Conservation (phyloP, 2,329 filamentous ascomycete genomes). For the Aspergillus sp. region DNA sequence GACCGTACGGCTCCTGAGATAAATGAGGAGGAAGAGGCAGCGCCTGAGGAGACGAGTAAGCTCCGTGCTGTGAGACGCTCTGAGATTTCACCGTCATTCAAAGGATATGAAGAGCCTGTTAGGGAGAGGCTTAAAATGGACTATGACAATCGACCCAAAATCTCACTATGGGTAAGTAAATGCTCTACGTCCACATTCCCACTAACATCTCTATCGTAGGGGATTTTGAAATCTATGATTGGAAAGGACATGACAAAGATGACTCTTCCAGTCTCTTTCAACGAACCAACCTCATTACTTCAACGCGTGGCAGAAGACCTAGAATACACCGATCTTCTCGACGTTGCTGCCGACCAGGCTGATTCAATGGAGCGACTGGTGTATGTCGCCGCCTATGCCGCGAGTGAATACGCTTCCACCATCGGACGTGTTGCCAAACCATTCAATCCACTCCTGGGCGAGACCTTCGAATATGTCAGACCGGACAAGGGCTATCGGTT, state of each 20-base stretch:
- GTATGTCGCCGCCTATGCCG: constrained; percentile 93
- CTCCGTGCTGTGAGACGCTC: constrained; percentile 50
- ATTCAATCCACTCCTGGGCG: constrained; percentile 93
- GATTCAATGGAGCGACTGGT: constrained; percentile 91
- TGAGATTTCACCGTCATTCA: constrained; percentile 76
- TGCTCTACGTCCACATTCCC: background rate
- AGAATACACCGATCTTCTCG: constrained; percentile 93
- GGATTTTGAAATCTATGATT: constrained; percentile 98
- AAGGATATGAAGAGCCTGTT: constrained; percentile 87
- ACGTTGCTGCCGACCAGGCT: constrained; percentile 77
- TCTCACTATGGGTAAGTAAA: constrained; percentile 83
- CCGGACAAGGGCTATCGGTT: constrained; percentile 98
- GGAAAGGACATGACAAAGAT: constrained; percentile 99
- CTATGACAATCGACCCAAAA: constrained; percentile 86
- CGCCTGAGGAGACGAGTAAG: constrained; percentile 39
- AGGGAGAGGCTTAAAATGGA: constrained; percentile 81
- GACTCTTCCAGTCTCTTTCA: constrained; percentile 97
- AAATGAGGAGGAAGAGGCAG: constrained; percentile 49
- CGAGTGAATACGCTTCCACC: constrained; percentile 94
- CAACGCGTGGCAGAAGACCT: constrained; percentile 96
- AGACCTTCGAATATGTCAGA: constrained; percentile 94
- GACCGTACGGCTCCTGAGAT: constrained; percentile 59
- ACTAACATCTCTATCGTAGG: constrained; percentile 51
- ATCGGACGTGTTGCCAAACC: constrained; percentile 96
- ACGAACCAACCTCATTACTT: constrained; percentile 92